A percentile compares a stretch with the other conserved stretches of the same genome.
phyloP scores from a whole-genome alignment of 371 early-diverging fungal species.

The Haplosporangium sp. region DNA sequence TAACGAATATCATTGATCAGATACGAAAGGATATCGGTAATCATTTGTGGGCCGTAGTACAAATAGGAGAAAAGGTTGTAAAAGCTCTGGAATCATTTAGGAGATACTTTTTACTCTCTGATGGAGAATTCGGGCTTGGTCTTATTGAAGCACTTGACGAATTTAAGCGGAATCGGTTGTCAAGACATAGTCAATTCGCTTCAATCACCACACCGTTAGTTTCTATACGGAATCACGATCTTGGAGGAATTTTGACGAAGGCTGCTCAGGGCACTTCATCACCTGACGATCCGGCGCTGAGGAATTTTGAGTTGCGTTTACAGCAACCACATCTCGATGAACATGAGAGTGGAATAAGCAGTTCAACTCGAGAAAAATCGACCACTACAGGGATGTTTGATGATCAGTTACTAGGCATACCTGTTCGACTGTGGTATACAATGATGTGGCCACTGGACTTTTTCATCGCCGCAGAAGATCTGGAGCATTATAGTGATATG shows the following conservation, averaged over 20 bases:
- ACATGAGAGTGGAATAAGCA: background rate
- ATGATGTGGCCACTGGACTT: constrained; percentile 83
- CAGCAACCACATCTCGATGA: background rate
- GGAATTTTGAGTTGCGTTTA: constrained; percentile 47
- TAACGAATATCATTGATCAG: constrained; percentile 58
- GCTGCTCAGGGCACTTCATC: constrained; percentile 60
- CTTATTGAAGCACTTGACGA: constrained; percentile 70
- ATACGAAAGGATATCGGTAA: constrained; percentile 72
- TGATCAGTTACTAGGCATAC: constrained; percentile 65
- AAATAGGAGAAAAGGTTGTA: constrained; percentile 70
- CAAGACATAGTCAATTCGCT: constrained; percentile 36
- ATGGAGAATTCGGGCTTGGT: constrained; percentile 76
- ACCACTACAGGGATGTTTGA: constrained; percentile 56
- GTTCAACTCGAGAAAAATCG: background rate
- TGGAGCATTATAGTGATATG: constrained; percentile 67
- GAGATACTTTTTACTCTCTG: constrained; percentile 73
- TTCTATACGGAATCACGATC: constrained; percentile 64
- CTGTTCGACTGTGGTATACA: constrained; percentile 68
- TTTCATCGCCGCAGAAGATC: constrained; percentile 70
- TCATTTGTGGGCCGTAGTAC: constrained; percentile 77
- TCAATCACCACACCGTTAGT: constrained; percentile 23
- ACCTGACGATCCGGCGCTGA: constrained; percentile 57
- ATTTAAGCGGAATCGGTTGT: constrained; percentile 60
- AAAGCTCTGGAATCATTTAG: constrained; percentile 72
- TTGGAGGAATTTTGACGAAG: constrained; percentile 68